Percentiles rank a stretch among this genome's conserved stretches.
These are phyloP conservation scores for Leucosporidium creatinivorum DNA, from an alignment of 768 basidiomycete species.

Conservation along the genomic window DNA sequence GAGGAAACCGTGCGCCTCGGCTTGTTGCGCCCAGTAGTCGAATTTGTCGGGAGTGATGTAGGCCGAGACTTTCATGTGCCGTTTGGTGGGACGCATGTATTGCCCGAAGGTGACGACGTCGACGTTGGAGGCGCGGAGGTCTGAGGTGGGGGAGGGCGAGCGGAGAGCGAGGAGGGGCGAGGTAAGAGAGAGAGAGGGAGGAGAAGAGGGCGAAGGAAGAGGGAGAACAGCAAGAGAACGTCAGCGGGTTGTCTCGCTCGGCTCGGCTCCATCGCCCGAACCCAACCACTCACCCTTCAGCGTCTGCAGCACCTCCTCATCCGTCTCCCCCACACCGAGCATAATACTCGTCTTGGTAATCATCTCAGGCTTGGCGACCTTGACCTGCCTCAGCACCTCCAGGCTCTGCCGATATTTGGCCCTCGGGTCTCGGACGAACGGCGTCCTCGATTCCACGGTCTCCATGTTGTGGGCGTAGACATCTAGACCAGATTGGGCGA, in stretches of 20 bases:
- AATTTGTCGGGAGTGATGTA: conserved; percentile 94
- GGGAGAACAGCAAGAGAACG: too few relatives aligned
- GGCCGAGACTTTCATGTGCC: conserved; percentile 97
- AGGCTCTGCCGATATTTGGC: conserved; percentile 64
- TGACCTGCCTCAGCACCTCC: conserved; percentile 70
- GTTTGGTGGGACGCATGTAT: conserved; percentile 98
- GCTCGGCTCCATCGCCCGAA: background rate
- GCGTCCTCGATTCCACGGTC: conserved; percentile 88
- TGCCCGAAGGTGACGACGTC: conserved; percentile 99
- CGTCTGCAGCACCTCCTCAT: conserved; percentile 71
- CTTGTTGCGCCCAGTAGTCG: conserved; percentile 77
- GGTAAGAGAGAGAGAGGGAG: background rate
- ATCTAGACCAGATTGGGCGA: conserved; percentile 88
- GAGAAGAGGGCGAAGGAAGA: background rate
- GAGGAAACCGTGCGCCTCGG: conserved; percentile 89
- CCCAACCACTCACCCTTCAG: conserved; percentile 59
- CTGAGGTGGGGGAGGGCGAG: conserved; percentile 44
- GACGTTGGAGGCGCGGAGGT: conserved; percentile 76
- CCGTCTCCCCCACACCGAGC: conserved; percentile 90
- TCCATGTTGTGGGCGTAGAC: conserved; percentile 98
- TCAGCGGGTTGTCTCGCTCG: background rate
- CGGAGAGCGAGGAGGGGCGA: too few relatives aligned
- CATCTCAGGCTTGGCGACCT: conserved; percentile 57
- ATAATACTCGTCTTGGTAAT: conserved; percentile 98
- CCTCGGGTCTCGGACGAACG: conserved; percentile 87